A percentile compares a stretch with the other conserved stretches of the same genome.
Conservation (phyloP, 208 protist species). For the Trypanosoma caninum region DNA sequence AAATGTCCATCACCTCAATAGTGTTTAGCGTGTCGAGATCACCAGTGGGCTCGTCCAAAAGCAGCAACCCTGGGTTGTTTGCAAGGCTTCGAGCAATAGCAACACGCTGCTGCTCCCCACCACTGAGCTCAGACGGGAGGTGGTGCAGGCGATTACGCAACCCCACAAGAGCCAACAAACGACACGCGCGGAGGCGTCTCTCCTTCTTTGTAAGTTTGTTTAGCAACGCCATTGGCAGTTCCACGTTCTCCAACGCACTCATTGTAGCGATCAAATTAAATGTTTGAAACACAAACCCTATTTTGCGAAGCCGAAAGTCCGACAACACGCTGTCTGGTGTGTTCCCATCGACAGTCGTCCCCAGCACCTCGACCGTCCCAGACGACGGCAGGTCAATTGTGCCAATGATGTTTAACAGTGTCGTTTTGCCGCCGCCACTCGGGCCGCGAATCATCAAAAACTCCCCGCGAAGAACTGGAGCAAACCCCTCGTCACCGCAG, state of each 20-base stretch:
- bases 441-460: conserved; percentile 97
- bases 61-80: conserved; percentile 94
- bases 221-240: conserved; percentile 96
- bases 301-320: conserved; percentile 88
- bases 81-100: conserved; percentile 90
- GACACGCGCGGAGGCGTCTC: conserved; percentile 77
- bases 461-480: conserved; percentile 87
- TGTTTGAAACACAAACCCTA: conserved; percentile 98
- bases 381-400: conserved; percentile 86
- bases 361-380: conserved; percentile 88
- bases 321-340: conserved; percentile 82
- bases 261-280: conserved; percentile 98
- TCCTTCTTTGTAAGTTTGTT: conserved; percentile 80
- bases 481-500: conserved; percentile 34
- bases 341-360: conserved; percentile 47
- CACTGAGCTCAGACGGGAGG: conserved; percentile 95
- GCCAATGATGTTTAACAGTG: conserved; percentile 93
- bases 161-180: conserved; percentile 92
- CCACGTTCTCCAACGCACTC: conserved; percentile 96
- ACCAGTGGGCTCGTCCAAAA: conserved; percentile 97
- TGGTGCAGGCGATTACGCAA: conserved; percentile 94
- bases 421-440: conserved; percentile 97
- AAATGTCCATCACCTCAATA: conserved; percentile 96
- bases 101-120: conserved; percentile 97
- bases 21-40: conserved; percentile 96